Base-by-base conservation (phyloP, 129 eudicot species). In the Centella asiatica region DNA sequence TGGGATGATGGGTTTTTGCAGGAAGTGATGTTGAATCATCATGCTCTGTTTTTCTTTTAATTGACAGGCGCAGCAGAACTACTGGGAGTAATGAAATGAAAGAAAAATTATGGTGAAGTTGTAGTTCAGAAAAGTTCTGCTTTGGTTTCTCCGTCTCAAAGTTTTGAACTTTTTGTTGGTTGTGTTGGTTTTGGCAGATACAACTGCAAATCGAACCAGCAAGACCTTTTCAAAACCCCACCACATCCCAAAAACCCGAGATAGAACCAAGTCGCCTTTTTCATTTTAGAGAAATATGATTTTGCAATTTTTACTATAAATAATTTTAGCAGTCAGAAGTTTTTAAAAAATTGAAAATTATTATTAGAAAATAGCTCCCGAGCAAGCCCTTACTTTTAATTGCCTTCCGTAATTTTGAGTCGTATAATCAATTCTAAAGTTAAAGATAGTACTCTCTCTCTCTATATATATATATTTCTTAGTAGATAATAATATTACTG, bases 11-110 rank as follows among this genome's bases (percentile, higher is more conserved):
- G 63, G 64, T 46, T 42, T 55, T 11, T 19, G 26, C 25, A 29
- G 27, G 31, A 60, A 54, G 2, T 55, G 72, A 15, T 42, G 72
- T 4, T 67, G 72, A 44, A 67, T 67, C 64, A 67, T 67, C 62
- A 34, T 53, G 1, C 12, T 52, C 47, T 48, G 48, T 13, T 19
- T 57, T 22, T 12, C 20, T 33, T 56, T 25, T 24, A 40, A 4
- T 18, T n/a, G 0, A 31, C 13, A 15, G 14, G 31, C 19, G 10
- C 14, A 5, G 63, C 4, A 40, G 55, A 49, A 36, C 7, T 36
- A 56, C 17, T 55, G 6, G 27, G 37, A 29, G 61, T 29, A 22
- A 31, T 57, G 17, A 18, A 12, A n/a, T 32, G 36, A 23, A 19
- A 11, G 31, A 15, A 26, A 31, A 12, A 33, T 19, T 8, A 19